Evolutionary conservation across 2,329 filamentous ascomycete genomes (phyloP).

Genomic region (Hirsutella thompsonii): DNA sequence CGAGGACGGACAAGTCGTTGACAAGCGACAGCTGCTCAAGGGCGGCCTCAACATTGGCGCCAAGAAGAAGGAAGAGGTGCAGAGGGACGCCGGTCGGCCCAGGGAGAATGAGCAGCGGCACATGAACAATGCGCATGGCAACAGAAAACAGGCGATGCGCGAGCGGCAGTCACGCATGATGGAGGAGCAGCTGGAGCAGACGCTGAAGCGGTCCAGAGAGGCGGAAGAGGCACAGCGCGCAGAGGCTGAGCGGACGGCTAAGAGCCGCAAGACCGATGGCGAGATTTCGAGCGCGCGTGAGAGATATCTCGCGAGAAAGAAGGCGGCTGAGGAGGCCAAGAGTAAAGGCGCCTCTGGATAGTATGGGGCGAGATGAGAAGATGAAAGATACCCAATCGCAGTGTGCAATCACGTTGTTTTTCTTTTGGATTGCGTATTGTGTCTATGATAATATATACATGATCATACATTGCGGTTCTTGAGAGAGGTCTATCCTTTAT

Average conservation of each 20-base stretch:
- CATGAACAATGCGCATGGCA: slow-evolving; percentile 26
- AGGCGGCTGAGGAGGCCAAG: slow-evolving; percentile 58
- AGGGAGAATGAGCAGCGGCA: slow-evolving; percentile 19
- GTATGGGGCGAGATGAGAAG: slow-evolving; percentile 2
- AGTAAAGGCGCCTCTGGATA: slow-evolving; percentile 27
- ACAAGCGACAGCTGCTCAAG: slow-evolving; percentile 67
- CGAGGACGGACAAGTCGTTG: slow-evolving; percentile 71
- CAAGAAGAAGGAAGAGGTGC: slow-evolving; percentile 40
- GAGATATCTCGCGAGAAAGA: slow-evolving; percentile 66
- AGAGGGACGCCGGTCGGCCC: slow-evolving; percentile 11
- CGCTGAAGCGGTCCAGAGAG: slow-evolving; percentile 58
- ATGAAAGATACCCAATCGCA: not conserved
- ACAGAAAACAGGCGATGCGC: slow-evolving; percentile 52
- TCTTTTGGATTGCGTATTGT: not conserved
- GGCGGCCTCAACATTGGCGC: slow-evolving; percentile 63
- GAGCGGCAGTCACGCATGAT: slow-evolving; percentile 71
- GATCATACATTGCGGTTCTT: too few species aligned
- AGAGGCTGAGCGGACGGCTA: slow-evolving; percentile 50
- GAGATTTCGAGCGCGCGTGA: slow-evolving; percentile 71
- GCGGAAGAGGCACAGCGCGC: slow-evolving; percentile 52
- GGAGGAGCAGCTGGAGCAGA: slow-evolving; percentile 62
- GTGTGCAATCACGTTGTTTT: not conserved
- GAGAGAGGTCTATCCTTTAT: too few species aligned
- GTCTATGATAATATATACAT: not conserved
- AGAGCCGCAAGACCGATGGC: slow-evolving; percentile 64